Base-by-base conservation (phyloP, 345 rosid species). In the Eucalyptus erythrocorys region DNA sequence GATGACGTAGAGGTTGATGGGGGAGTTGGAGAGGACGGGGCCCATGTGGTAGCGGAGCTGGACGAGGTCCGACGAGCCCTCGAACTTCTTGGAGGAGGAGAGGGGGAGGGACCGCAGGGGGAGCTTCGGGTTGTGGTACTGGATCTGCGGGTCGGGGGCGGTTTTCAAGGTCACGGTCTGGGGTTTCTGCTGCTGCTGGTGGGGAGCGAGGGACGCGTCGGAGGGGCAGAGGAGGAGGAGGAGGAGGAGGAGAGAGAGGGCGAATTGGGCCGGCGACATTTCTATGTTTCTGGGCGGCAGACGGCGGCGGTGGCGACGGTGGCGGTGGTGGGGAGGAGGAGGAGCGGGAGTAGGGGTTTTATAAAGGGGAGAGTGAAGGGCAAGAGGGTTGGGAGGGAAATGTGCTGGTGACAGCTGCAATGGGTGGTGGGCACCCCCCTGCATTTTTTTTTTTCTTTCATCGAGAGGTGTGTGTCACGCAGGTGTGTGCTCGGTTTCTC, bases 31-130 rank as follows among this genome's bases (percentile, higher is more conserved):
- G 82, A 98, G 98, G 8, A 98, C 99, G 0, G 99, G 99, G 27
- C 99, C 99, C 99, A 98, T 98, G 86, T 98, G 99, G 95, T 98
- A 98, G 1, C 97, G 96, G 90, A 98, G 98, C n/a, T 95, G 90
- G 86, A 98, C 92, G 3, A 98, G 86, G 86, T 96, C 91, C 2
- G 99, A 98, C 6, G 99, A 98, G 87, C 99, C 99, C 90, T 98
- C 99, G 87, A 91, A 95, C 87, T 92, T 94, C 87, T 97, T 97
- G 1, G 95, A 94, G 11, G 95, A 21, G 19, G 99, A 89, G 79
- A 96, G 94, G 48, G 95, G 68, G 87, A 96, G 93, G 48, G 95
- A 79, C 86, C 92, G 86, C 4, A 95, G 98, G 1, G 99, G 99
- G 14, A 95, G 95, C 49, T 95, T 95, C 5, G 99, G 99, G 95